Percentiles rank a stretch among this genome's conserved stretches.
Conservation (phyloP, 139 green algal species). For the Volvox reticuliferus region DNA sequence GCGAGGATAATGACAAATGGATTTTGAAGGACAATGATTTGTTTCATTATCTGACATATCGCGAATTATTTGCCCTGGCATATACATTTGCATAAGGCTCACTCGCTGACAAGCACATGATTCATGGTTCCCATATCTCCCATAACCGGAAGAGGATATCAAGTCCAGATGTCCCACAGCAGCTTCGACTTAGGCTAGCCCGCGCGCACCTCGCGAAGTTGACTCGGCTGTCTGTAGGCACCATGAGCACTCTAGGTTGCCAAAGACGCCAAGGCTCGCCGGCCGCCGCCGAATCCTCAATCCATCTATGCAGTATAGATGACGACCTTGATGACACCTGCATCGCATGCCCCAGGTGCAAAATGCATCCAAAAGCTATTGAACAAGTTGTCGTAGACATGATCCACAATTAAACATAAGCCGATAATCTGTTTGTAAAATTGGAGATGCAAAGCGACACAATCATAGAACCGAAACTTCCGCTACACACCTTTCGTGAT, state of each 20-base stretch:
- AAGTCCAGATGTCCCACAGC: too few relatives aligned
- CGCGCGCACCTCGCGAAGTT: not conserved
- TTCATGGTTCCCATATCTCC: too few relatives aligned
- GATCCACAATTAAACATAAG: too few relatives aligned
- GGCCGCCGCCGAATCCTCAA: not conserved
- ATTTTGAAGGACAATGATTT: too few relatives aligned
- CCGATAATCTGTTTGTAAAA: not conserved
- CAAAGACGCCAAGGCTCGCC: not conserved
- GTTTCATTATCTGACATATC: too few relatives aligned
- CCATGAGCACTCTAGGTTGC: not conserved
- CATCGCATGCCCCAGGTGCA: not conserved
- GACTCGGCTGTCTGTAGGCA: too few relatives aligned
- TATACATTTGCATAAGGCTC: too few relatives aligned
- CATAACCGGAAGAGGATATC: too few relatives aligned
- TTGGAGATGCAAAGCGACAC: not conserved
- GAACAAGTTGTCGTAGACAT: too few relatives aligned
- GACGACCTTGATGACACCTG: slow-evolving; percentile 17
- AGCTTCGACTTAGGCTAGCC: not conserved
- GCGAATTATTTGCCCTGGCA: too few relatives aligned
- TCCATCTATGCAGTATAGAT: not conserved
- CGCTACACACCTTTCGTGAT: not conserved
- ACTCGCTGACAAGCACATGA: too few relatives aligned
- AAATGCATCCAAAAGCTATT: not conserved
- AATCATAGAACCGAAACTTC: not conserved
- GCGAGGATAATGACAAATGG: too few relatives aligned